Conservation (phyloP, 495 filamentous ascomycete species). For the Penicillium cosmopolitanum region DNA sequence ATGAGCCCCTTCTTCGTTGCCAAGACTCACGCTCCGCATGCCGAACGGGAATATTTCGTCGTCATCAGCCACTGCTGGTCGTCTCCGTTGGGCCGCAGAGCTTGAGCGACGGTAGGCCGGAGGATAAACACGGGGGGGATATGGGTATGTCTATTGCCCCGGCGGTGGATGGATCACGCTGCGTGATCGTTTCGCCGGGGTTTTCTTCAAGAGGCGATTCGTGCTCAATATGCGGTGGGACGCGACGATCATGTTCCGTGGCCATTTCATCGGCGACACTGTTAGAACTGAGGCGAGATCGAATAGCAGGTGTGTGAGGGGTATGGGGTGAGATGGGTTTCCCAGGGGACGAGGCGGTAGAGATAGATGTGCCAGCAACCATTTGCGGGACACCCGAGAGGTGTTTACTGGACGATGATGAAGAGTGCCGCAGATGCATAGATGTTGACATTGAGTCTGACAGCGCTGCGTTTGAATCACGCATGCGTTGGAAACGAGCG, state of each 20-base stretch:
- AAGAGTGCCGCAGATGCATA: slow-evolving; percentile 78
- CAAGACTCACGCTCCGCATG: slow-evolving; percentile 77
- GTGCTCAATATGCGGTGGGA: slow-evolving; percentile 33
- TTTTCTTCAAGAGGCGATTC: slow-evolving; percentile 44
- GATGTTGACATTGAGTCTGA: slow-evolving; percentile 90
- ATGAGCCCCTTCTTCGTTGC: slow-evolving; percentile 66
- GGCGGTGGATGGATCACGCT: slow-evolving; percentile 52
- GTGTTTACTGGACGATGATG: slow-evolving; percentile 81
- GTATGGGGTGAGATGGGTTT: slow-evolving; percentile 94
- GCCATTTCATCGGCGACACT: slow-evolving; percentile 76
- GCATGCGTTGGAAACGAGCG: slow-evolving; percentile 78
- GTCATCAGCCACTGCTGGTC: slow-evolving; percentile 56
- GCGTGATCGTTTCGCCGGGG: slow-evolving; percentile 37
- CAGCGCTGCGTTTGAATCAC: slow-evolving; percentile 80
- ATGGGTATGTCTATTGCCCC: slow-evolving; percentile 83
- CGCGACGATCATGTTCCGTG: slow-evolving; percentile 28
- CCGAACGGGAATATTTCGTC: slow-evolving; percentile 64
- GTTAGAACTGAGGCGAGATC: slow-evolving; percentile 87
- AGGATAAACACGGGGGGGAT: slow-evolving; percentile 68
- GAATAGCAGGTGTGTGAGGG: slow-evolving; percentile 90
- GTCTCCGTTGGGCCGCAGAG: slow-evolving; percentile 75
- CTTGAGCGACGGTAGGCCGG: slow-evolving; percentile 70
- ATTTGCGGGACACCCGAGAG: slow-evolving; percentile 82
- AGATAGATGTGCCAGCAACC: slow-evolving; percentile 79
- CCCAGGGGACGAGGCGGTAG: slow-evolving; percentile 83